Evolutionary conservation across 371 early-diverging fungal genomes (phyloP), one percentile per base, ranked within the genome.

Genomic region (Circinella umbellata): DNA sequence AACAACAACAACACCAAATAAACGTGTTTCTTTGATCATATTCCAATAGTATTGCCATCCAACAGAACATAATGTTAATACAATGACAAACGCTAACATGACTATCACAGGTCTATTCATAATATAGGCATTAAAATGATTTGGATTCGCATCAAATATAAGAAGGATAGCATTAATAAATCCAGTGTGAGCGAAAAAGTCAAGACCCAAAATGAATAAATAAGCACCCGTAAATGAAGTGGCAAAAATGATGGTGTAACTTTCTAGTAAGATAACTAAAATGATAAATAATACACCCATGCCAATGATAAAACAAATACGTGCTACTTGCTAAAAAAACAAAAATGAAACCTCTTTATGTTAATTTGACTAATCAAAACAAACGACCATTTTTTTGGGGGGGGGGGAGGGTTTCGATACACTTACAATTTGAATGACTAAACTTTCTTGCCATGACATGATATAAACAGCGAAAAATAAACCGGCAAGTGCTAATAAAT

Each of bases 101-200:
- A 83, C 78, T 54, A 80, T 79, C 10, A 78, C 73, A 11, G 77
- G 77, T 2, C 67, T 73, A 39, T 70, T 75, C 48, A 81, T 70
- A 59, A 80, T 76, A 53, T 81, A 81, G 4, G 73, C 76, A 37
- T 76, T 79, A 14, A 69, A 61, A 49, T 85, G 83, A 51, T 80
- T 66, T 4, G 59, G 64, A 57, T 85, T 82, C 14, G 73, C 76
- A 66, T 85, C 81, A 69, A 87, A 80, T 57, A 87, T 77, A 17
- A 74, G 36, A 15, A 80, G 69, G 42, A 80, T 76, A 36, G 80
- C 77, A 61, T 87, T 82, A 66, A 84, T 74, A 57, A 87, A 76
- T 0, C 86, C 88, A 0, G 88, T 84, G 60, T 86, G 86, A 11
- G 80, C 77, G 59, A 87, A 87, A 36, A 87, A 73, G 61, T 87